phyloP scores from a whole-genome alignment of 2,329 filamentous ascomycete species.

The Calonectria pseudoturangicola region DNA sequence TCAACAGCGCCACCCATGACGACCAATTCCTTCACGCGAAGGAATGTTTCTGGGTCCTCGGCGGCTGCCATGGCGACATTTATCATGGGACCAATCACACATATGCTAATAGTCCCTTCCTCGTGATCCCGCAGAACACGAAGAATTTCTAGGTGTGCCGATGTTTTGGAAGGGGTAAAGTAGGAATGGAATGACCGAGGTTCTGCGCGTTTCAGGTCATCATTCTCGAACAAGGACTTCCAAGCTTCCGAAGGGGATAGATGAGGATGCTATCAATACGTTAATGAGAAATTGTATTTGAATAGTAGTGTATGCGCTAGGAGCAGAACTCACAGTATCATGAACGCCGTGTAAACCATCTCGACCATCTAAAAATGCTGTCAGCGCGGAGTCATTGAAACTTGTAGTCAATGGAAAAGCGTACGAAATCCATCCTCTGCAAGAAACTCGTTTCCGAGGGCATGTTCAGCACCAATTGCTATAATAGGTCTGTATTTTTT shows the following conservation, averaged over 20 bases:
- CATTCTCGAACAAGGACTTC: neutral
- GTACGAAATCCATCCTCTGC: conserved; percentile 14
- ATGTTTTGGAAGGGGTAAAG: conserved; percentile 1
- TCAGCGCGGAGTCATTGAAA: neutral
- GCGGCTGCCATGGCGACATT: neutral
- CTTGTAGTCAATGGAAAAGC: neutral
- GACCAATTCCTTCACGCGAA: conserved; percentile 2
- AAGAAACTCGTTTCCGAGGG: neutral
- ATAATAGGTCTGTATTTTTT: neutral
- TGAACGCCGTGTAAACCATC: neutral
- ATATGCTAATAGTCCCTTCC: neutral
- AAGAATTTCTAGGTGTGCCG: conserved; percentile 1
- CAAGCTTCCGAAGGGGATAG: neutral
- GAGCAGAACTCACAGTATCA: neutral
- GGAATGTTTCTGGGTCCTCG: conserved; percentile 7
- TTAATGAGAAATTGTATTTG: neutral
- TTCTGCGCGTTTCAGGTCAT: neutral
- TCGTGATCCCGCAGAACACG: neutral
- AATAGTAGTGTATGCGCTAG: no score
- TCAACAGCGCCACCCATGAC: conserved; percentile 8
- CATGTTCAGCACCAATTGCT: neutral
- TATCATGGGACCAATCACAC: neutral
- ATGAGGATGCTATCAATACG: neutral
- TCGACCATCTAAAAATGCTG: neutral
- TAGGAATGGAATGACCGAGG: neutral